Evolutionary conservation across 495 filamentous ascomycete genomes (phyloP), one percentile per base, ranked within the genome.

Genomic region (Melanomma pulvis-pyrius): DNA sequence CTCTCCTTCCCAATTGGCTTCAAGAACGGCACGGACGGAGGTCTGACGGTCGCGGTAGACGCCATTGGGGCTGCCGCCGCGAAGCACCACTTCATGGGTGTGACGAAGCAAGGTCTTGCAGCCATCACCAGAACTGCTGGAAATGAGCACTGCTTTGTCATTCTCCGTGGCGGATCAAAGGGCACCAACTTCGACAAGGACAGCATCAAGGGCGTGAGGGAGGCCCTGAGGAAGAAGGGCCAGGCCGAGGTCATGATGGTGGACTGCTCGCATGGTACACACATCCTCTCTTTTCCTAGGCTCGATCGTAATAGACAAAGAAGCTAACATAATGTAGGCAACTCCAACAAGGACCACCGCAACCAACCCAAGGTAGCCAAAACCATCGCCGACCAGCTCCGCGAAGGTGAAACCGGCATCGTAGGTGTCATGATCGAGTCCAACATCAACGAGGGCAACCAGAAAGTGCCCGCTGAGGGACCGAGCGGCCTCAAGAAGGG

Each of bases 11-110:
- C 94, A 5, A 92, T 98, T 54, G 94, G 94, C 15, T 98, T 96
- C 88, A 98, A 98, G 86, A 98, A 98, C 75, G 96, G 94, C 50
- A 98, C 94, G 30, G 94, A 98, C 73, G 94, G 94, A n/a, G 90
- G 88, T 72, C 79, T 98, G 54, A 86, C 84, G 24, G 93, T 98
- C n/a, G 92, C 93, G 44, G 93, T 98, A 67, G 94, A 98, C 74
- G 94, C 94, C 49, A 96, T 97, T 65, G 93, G 96, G 59, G 88
- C 92, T 8, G 94, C 94, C 1, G 88, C 91, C 30, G 87, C 92
- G 64, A 90, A 90, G 71, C 94, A 98, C 79, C 92, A 96, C 78
- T 98, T 98, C 83, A 92, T 98, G 83, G 93, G 93, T 77, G 96
- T 98, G 46, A 98, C 96, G n/a, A 98, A 98, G 82, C 92, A 96